phyloP scores from a whole-genome alignment of 2,329 filamentous ascomycete genomes.

The Fusarium liriodendri region DNA sequence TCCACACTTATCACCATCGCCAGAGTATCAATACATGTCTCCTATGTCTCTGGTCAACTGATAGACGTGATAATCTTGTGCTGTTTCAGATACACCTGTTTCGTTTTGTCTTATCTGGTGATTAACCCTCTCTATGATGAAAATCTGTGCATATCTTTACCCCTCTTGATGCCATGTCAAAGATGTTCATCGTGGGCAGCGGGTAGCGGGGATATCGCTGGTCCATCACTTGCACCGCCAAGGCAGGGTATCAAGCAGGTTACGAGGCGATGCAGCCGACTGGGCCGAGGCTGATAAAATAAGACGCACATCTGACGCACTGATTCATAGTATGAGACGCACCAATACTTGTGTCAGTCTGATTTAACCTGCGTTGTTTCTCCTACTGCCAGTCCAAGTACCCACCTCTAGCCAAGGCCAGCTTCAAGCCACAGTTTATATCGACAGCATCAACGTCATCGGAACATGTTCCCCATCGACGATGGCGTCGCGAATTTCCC shows the following conservation, averaged over 20 bases:
- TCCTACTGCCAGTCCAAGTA: background rate
- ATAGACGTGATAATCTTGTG: background rate
- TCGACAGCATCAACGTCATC: conserved; percentile 30
- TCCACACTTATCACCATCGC: background rate
- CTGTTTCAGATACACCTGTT: conserved; percentile 12
- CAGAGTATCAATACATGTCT: background rate
- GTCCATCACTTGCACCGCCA: background rate
- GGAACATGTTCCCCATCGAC: conserved; percentile 23
- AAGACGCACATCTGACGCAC: background rate
- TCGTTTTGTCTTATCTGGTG: conserved; percentile 1
- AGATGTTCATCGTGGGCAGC: background rate
- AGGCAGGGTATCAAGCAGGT: background rate
- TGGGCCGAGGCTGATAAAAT: background rate
- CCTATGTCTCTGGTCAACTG: background rate
- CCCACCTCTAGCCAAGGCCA: conserved; percentile 30
- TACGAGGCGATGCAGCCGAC: background rate
- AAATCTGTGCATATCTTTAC: conserved; percentile 10
- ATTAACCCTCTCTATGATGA: background rate
- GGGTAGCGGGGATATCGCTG: background rate
- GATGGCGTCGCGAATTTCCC: conserved; percentile 28
- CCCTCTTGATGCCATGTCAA: background rate
- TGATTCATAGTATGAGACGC: background rate
- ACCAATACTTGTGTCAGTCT: background rate
- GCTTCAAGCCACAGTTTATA: conserved; percentile 22
- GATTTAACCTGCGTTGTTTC: background rate